These are phyloP conservation scores for Pseudonitzschia pungens DNA, from an alignment of 108 stramenopile genomes.

Conservation along the genomic window DNA sequence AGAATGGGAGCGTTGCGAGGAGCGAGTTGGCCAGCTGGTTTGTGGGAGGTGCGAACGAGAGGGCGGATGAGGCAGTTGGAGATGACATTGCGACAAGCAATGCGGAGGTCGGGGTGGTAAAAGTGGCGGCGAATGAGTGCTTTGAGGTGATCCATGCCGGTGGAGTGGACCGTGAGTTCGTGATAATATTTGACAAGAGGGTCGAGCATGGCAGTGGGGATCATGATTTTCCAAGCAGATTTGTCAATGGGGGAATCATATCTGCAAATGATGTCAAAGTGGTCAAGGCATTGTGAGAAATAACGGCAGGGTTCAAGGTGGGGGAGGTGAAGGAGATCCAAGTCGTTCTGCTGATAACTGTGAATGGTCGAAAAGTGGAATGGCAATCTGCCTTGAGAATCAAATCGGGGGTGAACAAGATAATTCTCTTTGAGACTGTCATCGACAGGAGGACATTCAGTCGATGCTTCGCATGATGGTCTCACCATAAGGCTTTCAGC, in stretches of 20 bases:
- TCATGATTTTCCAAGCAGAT: not conserved
- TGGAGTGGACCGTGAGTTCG: not conserved
- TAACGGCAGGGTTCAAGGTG: not conserved
- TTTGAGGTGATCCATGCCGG: not conserved
- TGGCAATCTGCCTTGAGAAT: not conserved
- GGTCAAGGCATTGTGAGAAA: not conserved
- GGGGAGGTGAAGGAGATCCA: not conserved
- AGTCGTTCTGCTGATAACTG: not conserved
- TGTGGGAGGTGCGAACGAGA: not conserved
- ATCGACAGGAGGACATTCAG: not conserved
- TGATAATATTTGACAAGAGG: not conserved
- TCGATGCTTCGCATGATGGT: not conserved
- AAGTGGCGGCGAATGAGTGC: not conserved
- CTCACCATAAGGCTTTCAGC: not conserved
- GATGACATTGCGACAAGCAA: not conserved
- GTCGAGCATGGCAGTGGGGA: not conserved
- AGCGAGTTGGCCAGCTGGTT: not conserved
- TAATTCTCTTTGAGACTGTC: too few species aligned
- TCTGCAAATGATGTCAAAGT: not conserved
- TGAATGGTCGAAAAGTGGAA: not conserved
- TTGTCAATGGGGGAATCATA: not conserved
- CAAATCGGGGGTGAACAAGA: not conserved
- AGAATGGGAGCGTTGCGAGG: not conserved
- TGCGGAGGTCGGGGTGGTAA: not conserved
- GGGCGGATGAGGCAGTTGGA: not conserved